A percentile compares a stretch with the other conserved stretches of the same genome.
phyloP scores from a whole-genome alignment of 306 rosid genomes.

The Dryas octopetala region DNA sequence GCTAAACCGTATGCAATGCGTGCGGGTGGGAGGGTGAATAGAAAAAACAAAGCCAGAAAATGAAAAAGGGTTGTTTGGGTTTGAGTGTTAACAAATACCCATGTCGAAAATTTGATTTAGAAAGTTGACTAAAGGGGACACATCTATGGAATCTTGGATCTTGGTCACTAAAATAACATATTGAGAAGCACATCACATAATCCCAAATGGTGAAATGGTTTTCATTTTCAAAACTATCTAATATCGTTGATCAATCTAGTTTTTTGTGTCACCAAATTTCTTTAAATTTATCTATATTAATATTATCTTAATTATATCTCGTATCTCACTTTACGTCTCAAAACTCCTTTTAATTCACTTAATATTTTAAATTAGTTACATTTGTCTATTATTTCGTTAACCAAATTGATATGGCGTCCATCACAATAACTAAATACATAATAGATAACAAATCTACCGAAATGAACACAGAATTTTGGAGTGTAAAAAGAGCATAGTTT shows the following conservation, averaged over 20 bases:
- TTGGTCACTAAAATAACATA: slow-evolving; percentile 22
- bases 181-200: slow-evolving; percentile 3
- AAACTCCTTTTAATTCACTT: no score
- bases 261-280: not conserved
- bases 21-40: slow-evolving; percentile 27
- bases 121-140: slow-evolving; percentile 50
- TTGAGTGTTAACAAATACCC: slow-evolving; percentile 26
- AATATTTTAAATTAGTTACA: no score
- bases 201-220: slow-evolving; percentile 7
- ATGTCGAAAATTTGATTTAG: slow-evolving; percentile 44
- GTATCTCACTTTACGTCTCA: no score
- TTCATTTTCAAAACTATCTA: slow-evolving; percentile 34
- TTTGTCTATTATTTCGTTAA: no score
- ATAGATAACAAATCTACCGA: no score
- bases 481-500: no score
- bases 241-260: slow-evolving; percentile 21
- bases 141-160: slow-evolving; percentile 55
- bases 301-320: no score
- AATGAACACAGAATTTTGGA: no score
- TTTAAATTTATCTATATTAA: no score
- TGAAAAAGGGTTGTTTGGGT: slow-evolving; percentile 10
- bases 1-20: slow-evolving; percentile 17
- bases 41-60: not conserved
- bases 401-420: no score
- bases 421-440: no score